Conservation (phyloP, 2,329 filamentous ascomycete species). For the Chaetomium olivaceum region DNA sequence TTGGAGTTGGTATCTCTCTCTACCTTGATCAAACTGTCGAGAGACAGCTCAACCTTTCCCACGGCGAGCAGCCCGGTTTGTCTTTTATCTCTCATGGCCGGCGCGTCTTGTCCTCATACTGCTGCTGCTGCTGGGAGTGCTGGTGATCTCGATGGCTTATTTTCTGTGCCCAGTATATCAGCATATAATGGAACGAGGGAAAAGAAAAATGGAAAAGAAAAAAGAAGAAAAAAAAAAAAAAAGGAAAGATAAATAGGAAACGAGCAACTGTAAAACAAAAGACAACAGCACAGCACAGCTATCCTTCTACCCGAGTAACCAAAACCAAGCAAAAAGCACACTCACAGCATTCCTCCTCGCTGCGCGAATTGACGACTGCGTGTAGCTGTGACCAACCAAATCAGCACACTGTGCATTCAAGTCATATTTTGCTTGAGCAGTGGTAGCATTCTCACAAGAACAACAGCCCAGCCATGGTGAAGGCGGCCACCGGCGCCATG, state of each 20-base stretch:
- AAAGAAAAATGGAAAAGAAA: neutral
- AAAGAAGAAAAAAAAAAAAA: neutral
- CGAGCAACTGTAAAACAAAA: neutral
- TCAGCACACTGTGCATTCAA: neutral
- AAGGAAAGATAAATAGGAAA: neutral
- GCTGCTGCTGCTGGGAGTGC: conserved; percentile 4
- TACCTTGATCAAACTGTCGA: neutral
- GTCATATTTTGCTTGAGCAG: too few species aligned
- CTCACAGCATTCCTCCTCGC: conserved; percentile 31
- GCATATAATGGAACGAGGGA: neutral
- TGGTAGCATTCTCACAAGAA: conserved; percentile 16
- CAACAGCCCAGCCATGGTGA: conserved; percentile 32
- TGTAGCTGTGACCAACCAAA: conserved; percentile 24
- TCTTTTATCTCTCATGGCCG: neutral
- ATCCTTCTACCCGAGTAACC: neutral
- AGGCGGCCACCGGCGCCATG: conserved; percentile 30
- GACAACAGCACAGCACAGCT: neutral
- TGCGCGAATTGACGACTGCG: conserved; percentile 29
- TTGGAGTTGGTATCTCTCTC: neutral
- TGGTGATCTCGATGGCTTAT: conserved; percentile 13
- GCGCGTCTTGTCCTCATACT: neutral
- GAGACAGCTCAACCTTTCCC: neutral
- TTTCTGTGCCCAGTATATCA: neutral
- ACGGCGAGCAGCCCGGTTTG: too few species aligned
- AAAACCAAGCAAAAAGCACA: neutral